A percentile compares a stretch with the other conserved stretches of the same genome.
Conservation (phyloP, 2,329 filamentous ascomycete genomes). For the Ophiostoma quercus region DNA sequence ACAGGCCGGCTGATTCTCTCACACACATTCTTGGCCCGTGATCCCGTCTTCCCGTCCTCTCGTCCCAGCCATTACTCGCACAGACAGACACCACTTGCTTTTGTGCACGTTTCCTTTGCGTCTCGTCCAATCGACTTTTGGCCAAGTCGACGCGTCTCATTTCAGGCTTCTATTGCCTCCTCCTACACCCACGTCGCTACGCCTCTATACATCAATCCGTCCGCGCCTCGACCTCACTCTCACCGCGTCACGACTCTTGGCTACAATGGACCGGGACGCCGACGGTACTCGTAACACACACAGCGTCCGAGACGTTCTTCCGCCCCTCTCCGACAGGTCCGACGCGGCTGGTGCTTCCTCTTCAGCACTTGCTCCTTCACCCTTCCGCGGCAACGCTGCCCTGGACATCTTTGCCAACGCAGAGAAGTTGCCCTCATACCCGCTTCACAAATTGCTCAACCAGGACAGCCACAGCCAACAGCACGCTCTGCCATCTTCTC, state of each 20-base stretch:
- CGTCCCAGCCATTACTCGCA: not conserved
- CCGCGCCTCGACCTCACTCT: not conserved
- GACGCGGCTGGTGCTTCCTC: slow-evolving; percentile 26
- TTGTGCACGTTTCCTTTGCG: not conserved
- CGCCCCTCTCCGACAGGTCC: slow-evolving; percentile 26
- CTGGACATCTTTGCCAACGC: slow-evolving; percentile 23
- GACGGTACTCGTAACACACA: slow-evolving; percentile 19
- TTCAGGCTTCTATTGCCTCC: not conserved
- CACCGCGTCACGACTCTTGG: slow-evolving; percentile 19
- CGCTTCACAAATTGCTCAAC: slow-evolving; percentile 18
- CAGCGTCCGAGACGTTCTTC: slow-evolving; percentile 25
- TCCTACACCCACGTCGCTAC: not conserved
- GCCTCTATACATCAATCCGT: not conserved
- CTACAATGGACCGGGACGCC: slow-evolving; percentile 28
- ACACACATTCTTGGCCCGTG: slow-evolving; percentile 7
- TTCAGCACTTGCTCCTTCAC: not conserved
- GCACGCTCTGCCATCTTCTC: slow-evolving; percentile 21
- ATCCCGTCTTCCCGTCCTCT: not conserved
- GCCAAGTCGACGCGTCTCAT: slow-evolving; percentile 1
- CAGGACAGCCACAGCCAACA: slow-evolving; percentile 21
- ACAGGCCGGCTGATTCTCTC: not conserved
- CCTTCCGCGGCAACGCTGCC: slow-evolving; percentile 23
- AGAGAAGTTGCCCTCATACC: slow-evolving; percentile 22
- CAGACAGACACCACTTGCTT: not conserved
- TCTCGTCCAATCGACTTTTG: not conserved